Percentiles rank a stretch among this genome's conserved stretches.
These are phyloP conservation scores for Amanita muscaria DNA, from an alignment of 768 basidiomycete species.

Conservation along the genomic window DNA sequence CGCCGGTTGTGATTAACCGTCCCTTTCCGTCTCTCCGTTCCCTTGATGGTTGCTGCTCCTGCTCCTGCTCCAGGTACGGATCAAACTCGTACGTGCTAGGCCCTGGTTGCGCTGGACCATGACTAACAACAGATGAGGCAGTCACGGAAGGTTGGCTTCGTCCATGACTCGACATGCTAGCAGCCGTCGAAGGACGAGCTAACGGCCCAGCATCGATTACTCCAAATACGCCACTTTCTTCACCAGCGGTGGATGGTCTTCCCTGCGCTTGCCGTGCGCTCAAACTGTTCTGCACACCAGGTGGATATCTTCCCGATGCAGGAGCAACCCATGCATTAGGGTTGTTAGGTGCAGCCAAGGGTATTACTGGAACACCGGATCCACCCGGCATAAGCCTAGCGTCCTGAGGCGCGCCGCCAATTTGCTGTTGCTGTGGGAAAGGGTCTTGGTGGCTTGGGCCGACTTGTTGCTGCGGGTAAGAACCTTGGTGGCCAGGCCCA, in stretches of 20 bases:
- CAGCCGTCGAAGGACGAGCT: slow-evolving; percentile 3
- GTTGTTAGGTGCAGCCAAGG: too few relatives aligned
- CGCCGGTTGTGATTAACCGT: slow-evolving; percentile 18
- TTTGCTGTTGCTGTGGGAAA: neutral
- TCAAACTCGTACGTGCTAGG: neutral
- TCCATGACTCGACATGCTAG: neutral
- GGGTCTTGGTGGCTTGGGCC: neutral
- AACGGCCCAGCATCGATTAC: slow-evolving; percentile 3
- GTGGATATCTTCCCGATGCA: slow-evolving; percentile 2
- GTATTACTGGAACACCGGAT: too few relatives aligned
- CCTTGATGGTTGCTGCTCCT: slow-evolving; percentile 4
- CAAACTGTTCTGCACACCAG: neutral
- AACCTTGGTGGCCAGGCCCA: too few relatives aligned
- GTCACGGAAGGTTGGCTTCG: neutral
- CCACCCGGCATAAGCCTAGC: too few relatives aligned
- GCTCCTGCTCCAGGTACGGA: slow-evolving; percentile 1
- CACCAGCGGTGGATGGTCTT: neutral
- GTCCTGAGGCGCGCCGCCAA: too few relatives aligned
- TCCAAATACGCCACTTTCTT: slow-evolving; percentile 3
- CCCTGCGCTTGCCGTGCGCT: neutral
- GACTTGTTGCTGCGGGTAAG: neutral
- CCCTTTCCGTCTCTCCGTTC: slow-evolving; percentile 23
- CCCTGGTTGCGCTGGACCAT: neutral
- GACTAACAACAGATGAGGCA: neutral
- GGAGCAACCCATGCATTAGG: slow-evolving; percentile 1